Base-by-base conservation (phyloP, 2,329 filamentous ascomycete genomes). In the Chaetomium sp. region DNA sequence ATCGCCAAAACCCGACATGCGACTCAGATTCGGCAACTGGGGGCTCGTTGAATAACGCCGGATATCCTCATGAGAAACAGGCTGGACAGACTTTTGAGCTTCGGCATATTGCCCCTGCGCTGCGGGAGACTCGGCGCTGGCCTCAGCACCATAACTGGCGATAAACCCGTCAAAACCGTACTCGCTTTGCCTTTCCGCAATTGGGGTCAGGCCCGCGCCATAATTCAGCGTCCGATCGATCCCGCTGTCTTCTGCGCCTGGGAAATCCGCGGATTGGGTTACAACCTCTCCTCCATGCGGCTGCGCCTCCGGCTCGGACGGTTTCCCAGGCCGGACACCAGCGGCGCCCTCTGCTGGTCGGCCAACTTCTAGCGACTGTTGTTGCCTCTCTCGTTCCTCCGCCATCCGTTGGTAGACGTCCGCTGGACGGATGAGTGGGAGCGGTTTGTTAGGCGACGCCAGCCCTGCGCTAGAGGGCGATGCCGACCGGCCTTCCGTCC, bases 371-470 rank as follows among this genome's bases (percentile, higher is more conserved):
- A 85, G 75, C 1, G 85, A 86, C 63, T 81, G 80, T 45, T 82
- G 78, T 69, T 85, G 82, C 69, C 78, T 83, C 67, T 85, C 81
- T 60, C 81, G 82, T 68, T 91, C 89, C 69, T 91, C 88, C 60
- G 85, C 85, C 74, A 89, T 82, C 6, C 89, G 86, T 72, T 85
- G 89, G 74, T 94, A 93, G 50, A 93, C 89, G 69, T 96, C 91
- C 13, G 89, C 85, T 1, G 92, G 90, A 45, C 90, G 83, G 63
- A 92, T 82, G 69, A 94, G 88, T 0, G 87, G 83, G 23, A 85
- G 76, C 0, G 85, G 74, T 70, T 87, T 88, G 57, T 78, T 73
- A 27, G 66, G 74, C 45, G 81, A 69, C 29, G 76, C 77, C 33
- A 77, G 73, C 33, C 68, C 71, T 23, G 74, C 66, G 61, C 70